A percentile compares a stretch with the other conserved stretches of the same genome.
These are phyloP conservation scores for Gracilaria vermiculophylla DNA, from an alignment of 23 red algal species.

Conservation along the genomic window DNA sequence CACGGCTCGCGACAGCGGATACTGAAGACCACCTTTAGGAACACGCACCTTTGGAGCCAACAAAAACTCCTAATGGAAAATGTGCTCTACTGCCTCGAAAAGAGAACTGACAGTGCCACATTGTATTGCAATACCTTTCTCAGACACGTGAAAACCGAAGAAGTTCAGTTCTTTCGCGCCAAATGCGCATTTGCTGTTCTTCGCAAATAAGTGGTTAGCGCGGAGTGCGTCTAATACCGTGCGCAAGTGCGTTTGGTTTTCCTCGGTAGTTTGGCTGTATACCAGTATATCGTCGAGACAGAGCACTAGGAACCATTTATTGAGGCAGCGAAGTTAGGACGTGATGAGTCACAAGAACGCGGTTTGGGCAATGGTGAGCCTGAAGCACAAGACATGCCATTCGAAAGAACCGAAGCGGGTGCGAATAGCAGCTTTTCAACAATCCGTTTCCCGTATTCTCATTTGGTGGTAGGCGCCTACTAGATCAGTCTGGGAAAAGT, in stretches of 20 bases:
- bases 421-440: not conserved
- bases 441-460: not conserved
- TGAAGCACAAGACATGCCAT: conserved; percentile 27
- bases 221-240: not conserved
- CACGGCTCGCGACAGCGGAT: no score
- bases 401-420: conserved; percentile 33
- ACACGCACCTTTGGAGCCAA: no score
- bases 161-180: not conserved
- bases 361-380: not conserved
- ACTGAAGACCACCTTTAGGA: no score
- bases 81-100: no score
- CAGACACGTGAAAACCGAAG: not conserved
- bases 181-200: not conserved
- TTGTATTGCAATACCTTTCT: no score
- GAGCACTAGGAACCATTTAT: conserved; percentile 15
- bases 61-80: no score
- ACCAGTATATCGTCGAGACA: conserved; percentile 30
- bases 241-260: conserved; percentile 5
- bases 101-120: no score
- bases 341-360: not conserved
- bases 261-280: conserved; percentile 19
- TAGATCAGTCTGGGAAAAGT: conserved; percentile 10
- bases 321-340: not conserved
- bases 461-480: conserved; percentile 16
- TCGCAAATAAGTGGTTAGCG: not conserved